Conservation (phyloP, 2,329 filamentous ascomycete species). For the Byssochlamys sp. region DNA sequence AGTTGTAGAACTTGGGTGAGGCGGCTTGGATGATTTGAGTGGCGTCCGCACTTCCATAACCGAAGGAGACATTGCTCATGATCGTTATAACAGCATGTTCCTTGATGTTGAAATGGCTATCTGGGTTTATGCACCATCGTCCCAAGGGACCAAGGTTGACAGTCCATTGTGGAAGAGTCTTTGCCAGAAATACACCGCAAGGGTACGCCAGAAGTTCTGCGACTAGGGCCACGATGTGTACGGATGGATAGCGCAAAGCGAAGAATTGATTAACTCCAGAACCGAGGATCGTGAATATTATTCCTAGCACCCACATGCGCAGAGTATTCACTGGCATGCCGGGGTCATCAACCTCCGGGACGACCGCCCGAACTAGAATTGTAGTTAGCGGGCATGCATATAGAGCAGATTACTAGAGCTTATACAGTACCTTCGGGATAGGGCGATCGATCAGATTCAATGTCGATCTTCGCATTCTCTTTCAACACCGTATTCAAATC, state of each 20-base stretch:
- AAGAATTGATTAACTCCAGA: slow-evolving; percentile 41
- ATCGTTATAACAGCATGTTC: slow-evolving; percentile 39
- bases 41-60: slow-evolving; percentile 36
- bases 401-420: not conserved
- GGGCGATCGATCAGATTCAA: slow-evolving; percentile 19
- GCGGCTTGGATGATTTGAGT: slow-evolving; percentile 40
- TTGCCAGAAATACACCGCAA: slow-evolving; percentile 31
- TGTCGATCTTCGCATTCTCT: slow-evolving; percentile 5
- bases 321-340: slow-evolving; percentile 19
- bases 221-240: slow-evolving; percentile 37
- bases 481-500: slow-evolving; percentile 5
- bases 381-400: not conserved
- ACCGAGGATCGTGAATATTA: slow-evolving; percentile 37
- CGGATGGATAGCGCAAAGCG: slow-evolving; percentile 35
- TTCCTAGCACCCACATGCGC: slow-evolving; percentile 36
- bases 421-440: slow-evolving; percentile 12
- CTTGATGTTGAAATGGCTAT: slow-evolving; percentile 38
- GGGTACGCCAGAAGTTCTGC: slow-evolving; percentile 37
- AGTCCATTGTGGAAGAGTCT: slow-evolving; percentile 29
- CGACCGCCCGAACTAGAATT: slow-evolving; percentile 15
- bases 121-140: slow-evolving; percentile 28
- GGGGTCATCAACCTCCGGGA: slow-evolving; percentile 20
- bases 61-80: slow-evolving; percentile 43
- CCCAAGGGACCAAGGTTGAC: slow-evolving; percentile 9
- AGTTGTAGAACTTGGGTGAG: slow-evolving; percentile 30